Conservation (phyloP, 768 basidiomycete species). For the Mrakia blollopis region DNA sequence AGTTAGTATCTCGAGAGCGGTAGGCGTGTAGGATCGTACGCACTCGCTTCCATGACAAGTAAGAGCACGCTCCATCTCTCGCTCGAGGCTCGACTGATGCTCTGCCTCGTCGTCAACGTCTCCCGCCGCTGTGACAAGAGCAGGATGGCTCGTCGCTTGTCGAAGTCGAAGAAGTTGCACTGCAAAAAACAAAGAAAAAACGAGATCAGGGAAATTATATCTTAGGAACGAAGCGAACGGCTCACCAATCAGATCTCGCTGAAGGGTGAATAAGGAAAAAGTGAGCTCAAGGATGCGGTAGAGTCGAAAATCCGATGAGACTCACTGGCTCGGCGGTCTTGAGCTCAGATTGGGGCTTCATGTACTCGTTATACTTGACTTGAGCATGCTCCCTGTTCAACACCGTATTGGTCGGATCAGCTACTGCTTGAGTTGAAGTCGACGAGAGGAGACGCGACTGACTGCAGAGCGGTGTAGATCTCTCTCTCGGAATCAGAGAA, state of each 20-base stretch:
- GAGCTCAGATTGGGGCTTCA: background rate
- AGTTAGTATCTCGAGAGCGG: background rate
- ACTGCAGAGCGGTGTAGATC: slow-evolving; percentile 49
- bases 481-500: slow-evolving; percentile 61
- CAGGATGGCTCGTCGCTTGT: slow-evolving; percentile 14
- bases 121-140: background rate
- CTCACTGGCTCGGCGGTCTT: background rate
- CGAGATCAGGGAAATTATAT: background rate
- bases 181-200: background rate
- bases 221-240: no score
- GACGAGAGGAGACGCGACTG: background rate
- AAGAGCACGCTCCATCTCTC: background rate
- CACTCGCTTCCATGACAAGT: background rate
- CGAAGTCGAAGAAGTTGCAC: slow-evolving; percentile 20
- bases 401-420: background rate
- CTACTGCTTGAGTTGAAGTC: no score
- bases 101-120: background rate
- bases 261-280: slow-evolving; percentile 28
- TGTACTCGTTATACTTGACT: background rate
- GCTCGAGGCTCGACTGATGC: background rate
- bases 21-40: background rate
- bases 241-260: slow-evolving; percentile 34
- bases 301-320: background rate
- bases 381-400: no score
- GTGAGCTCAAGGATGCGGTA: background rate